Percentiles rank a stretch among this genome's conserved stretches.
Evolutionary conservation across 1,284 basidiomycete species (phyloP).

Genomic region (Malassezia psittaci): DNA sequence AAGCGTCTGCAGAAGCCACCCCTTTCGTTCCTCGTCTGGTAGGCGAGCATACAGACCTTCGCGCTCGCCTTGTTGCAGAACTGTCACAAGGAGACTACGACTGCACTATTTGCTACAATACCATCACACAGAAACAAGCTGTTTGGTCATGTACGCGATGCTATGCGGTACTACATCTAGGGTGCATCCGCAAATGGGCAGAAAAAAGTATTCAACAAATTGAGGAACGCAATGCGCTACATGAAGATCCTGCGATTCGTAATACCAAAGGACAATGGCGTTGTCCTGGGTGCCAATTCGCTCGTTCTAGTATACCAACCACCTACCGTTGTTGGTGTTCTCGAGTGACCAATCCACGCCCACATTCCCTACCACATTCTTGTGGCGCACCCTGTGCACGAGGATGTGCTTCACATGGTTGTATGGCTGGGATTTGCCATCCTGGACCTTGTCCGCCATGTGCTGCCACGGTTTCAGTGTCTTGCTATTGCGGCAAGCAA

Average conservation of each 20-base stretch:
- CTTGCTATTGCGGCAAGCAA: slow-evolving; percentile 42
- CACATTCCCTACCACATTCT: slow-evolving; percentile 32
- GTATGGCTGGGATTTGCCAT: slow-evolving; percentile 35
- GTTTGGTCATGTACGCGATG: slow-evolving; percentile 44
- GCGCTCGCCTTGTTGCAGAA: slow-evolving; percentile 37
- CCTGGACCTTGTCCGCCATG: slow-evolving; percentile 45
- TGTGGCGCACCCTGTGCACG: slow-evolving; percentile 37
- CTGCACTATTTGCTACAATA: slow-evolving; percentile 43
- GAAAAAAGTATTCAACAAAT: slow-evolving; percentile 38
- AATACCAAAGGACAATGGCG: slow-evolving; percentile 37
- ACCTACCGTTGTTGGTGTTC: slow-evolving; percentile 44
- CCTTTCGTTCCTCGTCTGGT: not conserved
- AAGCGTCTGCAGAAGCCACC: not conserved
- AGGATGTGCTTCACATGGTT: slow-evolving; percentile 25
- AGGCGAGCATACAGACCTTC: slow-evolving; percentile 34
- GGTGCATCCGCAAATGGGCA: slow-evolving; percentile 43
- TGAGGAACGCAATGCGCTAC: slow-evolving; percentile 42
- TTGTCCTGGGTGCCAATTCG: slow-evolving; percentile 43
- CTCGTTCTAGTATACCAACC: slow-evolving; percentile 34
- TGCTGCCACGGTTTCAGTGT: slow-evolving; percentile 33
- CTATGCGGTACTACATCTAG: slow-evolving; percentile 39
- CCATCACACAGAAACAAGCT: slow-evolving; percentile 30
- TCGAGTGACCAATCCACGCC: slow-evolving; percentile 25
- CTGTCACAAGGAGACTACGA: slow-evolving; percentile 40
- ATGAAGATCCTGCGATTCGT: slow-evolving; percentile 40